Base-by-base conservation (phyloP, 2,329 filamentous ascomycete genomes). In the Purpureocillium lavendulum region DNA sequence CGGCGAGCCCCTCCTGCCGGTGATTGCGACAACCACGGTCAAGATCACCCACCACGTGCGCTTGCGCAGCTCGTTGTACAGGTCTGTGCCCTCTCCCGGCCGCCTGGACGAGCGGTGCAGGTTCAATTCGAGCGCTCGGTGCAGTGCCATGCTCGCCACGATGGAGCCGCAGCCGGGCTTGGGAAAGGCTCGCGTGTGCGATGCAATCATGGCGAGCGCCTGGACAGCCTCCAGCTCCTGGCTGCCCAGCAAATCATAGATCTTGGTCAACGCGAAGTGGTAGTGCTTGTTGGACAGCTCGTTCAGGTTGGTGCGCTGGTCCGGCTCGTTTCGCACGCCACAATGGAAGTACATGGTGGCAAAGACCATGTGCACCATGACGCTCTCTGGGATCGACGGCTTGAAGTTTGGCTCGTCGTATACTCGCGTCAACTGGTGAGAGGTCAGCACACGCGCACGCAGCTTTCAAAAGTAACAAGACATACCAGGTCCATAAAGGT, bases 341-440 rank as follows among this genome's bases (percentile, higher is more conserved):
- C 80, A 84, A 50, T 94, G 85, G 49, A 84, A 87, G 54, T 81
- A 80, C 49, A 90, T 83, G 36, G 80, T 80, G 10, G 84, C 82
- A 42, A 92, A 80, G 32, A 92, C 73, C 77, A 89, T 86, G 58
- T 90, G 83, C 1, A 88, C 71, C 41, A 78, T 77, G 31, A 86
- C 82, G 2, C 71, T 70, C 54, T 92, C 80, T 2, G 83, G 71
- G 0, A 73, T 59, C 0, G 75, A 73, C 1, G 84, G 73, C 37
- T 71, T 66, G 55, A 82, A 85, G 40, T 57, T 65, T 13, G 73
- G 68, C 39, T 88, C 81, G 50, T 87, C 80, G 54, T 88, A 88
- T 39, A 87, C 73, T 43, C 75, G 71, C 7, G 67, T 67, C 47
- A 83, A 64, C 77, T 81, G 48, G 35, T 16, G 8, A 12, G 30